Evolutionary conservation across 768 basidiomycete genomes (phyloP), one percentile per base, ranked within the genome.

Genomic region (Harrya chromipes): DNA sequence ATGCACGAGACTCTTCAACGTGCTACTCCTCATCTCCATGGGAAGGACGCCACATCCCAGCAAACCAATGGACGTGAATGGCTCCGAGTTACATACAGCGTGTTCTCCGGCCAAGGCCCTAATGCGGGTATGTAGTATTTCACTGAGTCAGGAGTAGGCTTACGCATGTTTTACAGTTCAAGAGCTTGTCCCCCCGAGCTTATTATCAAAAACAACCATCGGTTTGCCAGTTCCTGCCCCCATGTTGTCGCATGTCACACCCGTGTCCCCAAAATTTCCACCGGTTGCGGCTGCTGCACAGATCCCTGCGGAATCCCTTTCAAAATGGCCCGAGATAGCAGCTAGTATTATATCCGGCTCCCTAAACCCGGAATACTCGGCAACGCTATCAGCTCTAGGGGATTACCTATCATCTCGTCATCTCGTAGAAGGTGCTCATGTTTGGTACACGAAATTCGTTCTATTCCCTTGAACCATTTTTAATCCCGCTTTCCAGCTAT

Each of bases 401-500:
- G 91, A 95, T 62, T 83, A 81, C 55, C 74, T 99, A n/a, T 64
- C 73, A 13, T 72, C 80, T 5, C 83, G 85, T 56, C 78, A 86
- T 29, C 83, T 89, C 71, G 69, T 81, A 9, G 87, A 94, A 57
- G 93, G 94, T 16, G 92, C 93, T 20, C 94, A 98, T 74, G 82
- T 76, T 50, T 99, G 97, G 95, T 97, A 61, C 54, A 72, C 11
- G 19, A 43, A 46, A 23, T 27, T 40, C 6, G 14, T 27, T 47
- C 21, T 33, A 20, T 26, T 7, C 24, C 38, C n/a, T 26, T 21
- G 40, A 23, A 41, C 36, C 20, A 11, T 14, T 11, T 34, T 35
- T 56, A 46, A 64, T 17, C 6, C 16, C 50, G 11, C 43, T 40
- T 52, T 36, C 49, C 8, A 95, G 92, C 63, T 93, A 94, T 62